Percentiles rank a stretch among this genome's conserved stretches.
Conservation (phyloP, 805 yeast species). For the Tetrapisispora iriomotensis region DNA sequence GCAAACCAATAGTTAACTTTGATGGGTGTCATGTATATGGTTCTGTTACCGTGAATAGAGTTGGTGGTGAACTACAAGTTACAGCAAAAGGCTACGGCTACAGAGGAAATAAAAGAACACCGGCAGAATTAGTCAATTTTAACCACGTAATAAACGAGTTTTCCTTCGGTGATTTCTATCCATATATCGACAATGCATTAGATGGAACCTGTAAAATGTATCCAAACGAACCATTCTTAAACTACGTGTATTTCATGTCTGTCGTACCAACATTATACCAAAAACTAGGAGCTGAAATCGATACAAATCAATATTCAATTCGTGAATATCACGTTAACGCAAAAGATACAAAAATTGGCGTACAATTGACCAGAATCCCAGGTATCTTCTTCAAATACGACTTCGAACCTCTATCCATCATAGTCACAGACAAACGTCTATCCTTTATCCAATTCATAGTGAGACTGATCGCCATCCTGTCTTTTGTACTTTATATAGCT, state of each 20-base stretch:
- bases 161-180: constrained; percentile 85
- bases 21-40: constrained; percentile 82
- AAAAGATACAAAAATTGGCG: not conserved
- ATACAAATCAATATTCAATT: constrained; percentile 80
- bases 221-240: constrained; percentile 39
- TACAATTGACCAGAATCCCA: constrained; percentile 36
- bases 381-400: constrained; percentile 80
- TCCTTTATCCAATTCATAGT: constrained; percentile 71
- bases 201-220: constrained; percentile 56
- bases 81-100: constrained; percentile 69
- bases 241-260: constrained; percentile 56
- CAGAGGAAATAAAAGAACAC: constrained; percentile 33
- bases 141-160: constrained; percentile 79
- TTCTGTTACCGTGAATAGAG: constrained; percentile 72
- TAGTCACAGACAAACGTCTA: constrained; percentile 60
- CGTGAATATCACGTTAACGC: constrained; percentile 41
- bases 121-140: constrained; percentile 53
- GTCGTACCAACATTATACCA: constrained; percentile 78
- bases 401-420: constrained; percentile 75
- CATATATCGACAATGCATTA: constrained; percentile 78
- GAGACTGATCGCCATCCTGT: constrained; percentile 68
- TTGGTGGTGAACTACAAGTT: constrained; percentile 76
- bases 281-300: constrained; percentile 58
- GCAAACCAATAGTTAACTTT: constrained; percentile 31
- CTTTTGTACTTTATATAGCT: constrained; percentile 67